Evolutionary conservation across 495 filamentous ascomycete genomes (phyloP).

Genomic region (Xylaria curta): DNA sequence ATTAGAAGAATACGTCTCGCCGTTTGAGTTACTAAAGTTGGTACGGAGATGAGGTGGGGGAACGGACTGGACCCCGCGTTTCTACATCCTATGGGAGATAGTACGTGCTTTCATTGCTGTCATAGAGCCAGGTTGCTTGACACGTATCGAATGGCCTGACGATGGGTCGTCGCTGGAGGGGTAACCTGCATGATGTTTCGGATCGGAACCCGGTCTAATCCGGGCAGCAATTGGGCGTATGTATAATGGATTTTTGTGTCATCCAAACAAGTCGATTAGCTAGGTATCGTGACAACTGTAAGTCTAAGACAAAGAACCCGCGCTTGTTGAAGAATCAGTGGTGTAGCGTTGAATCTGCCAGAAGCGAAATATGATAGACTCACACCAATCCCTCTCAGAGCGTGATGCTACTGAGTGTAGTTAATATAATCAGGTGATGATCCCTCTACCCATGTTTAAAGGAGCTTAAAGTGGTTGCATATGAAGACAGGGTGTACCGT

Average conservation of each 20-base stretch:
- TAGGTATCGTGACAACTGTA: background rate
- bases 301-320: background rate
- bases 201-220: background rate
- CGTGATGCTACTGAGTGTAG: background rate
- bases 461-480: slow-evolving; percentile 21
- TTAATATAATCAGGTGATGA: slow-evolving; percentile 6
- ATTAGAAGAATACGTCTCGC: background rate
- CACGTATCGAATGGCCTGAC: slow-evolving; percentile 5
- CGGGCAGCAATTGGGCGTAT: background rate
- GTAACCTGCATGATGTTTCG: slow-evolving; percentile 8
- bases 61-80: background rate
- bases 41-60: background rate
- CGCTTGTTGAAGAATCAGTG: background rate
- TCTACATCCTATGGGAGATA: background rate
- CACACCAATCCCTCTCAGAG: no score
- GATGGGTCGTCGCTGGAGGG: background rate
- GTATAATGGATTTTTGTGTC: background rate
- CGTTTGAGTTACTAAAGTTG: background rate
- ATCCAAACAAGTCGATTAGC: background rate
- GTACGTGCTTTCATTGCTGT: slow-evolving; percentile 6
- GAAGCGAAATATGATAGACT: background rate
- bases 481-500: background rate
- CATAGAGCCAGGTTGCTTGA: background rate
- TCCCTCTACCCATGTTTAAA: background rate
- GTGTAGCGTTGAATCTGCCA: background rate